phyloP scores from a whole-genome alignment of 2,329 filamentous ascomycete genomes.

The Xylaria sp. region DNA sequence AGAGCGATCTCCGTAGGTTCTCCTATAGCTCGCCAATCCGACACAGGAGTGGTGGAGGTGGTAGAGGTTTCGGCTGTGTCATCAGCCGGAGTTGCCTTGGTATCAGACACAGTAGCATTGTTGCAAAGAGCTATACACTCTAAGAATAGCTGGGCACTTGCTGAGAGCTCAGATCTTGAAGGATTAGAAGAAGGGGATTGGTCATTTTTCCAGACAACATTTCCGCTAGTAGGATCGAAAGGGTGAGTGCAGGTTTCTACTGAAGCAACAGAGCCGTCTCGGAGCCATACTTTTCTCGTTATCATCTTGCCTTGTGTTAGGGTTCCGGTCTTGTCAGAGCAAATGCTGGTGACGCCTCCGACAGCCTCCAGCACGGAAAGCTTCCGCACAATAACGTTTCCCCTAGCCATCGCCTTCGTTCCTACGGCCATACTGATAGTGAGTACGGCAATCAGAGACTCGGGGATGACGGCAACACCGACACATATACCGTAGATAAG shows the following conservation, averaged over 20 bases:
- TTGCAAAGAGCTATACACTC: constrained; percentile 67
- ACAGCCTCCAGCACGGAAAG: constrained; percentile 70
- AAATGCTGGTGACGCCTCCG: constrained; percentile 72
- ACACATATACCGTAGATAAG: constrained; percentile 60
- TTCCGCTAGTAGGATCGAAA: constrained; percentile 65
- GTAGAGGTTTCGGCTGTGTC: constrained; percentile 55
- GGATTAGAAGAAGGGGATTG: constrained; percentile 35
- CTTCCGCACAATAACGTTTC: constrained; percentile 63
- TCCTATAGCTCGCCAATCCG: constrained; percentile 64
- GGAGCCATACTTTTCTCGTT: constrained; percentile 66
- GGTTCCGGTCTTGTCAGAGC: constrained; percentile 74
- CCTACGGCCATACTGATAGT: constrained; percentile 67
- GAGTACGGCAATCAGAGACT: constrained; percentile 65
- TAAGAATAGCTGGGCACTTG: constrained; percentile 53
- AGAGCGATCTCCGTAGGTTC: constrained; percentile 77
- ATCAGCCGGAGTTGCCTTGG: constrained; percentile 44
- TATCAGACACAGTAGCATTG: constrained; percentile 57
- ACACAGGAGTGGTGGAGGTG: constrained; percentile 51
- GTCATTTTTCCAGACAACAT: constrained; percentile 51
- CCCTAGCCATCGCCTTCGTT: constrained; percentile 60
- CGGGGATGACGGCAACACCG: constrained; percentile 59
- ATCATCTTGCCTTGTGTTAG: constrained; percentile 72
- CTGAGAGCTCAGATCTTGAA: constrained; percentile 36
- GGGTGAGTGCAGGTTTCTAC: constrained; percentile 63
- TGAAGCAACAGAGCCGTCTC: constrained; percentile 56